Conservation (phyloP, 768 basidiomycete genomes). For the Lenzites betulinus region DNA sequence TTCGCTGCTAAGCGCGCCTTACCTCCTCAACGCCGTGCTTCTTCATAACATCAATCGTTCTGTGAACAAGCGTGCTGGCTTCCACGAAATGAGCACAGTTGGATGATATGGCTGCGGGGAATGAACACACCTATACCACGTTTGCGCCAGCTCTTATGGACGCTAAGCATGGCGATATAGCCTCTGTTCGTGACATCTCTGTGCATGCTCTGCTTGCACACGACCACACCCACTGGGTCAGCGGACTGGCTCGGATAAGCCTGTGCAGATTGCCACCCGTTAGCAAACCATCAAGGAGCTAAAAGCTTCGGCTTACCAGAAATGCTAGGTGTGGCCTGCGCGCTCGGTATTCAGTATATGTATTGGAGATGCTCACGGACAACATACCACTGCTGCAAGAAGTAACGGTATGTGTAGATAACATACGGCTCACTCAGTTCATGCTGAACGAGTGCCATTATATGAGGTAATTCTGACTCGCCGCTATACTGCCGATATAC, state of each 20-base stretch:
- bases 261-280: conserved; percentile 37
- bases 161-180: conserved; percentile 98
- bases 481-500: conserved; percentile 74
- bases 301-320: conserved; percentile 48
- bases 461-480: conserved; percentile 76
- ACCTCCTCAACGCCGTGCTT: conserved; percentile 85
- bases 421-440: conserved; percentile 97
- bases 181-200: conserved; percentile 75
- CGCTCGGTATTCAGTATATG: conserved; percentile 29
- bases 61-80: conserved; percentile 86
- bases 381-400: conserved; percentile 82
- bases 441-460: conserved; percentile 86
- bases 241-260: conserved; percentile 57
- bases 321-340: conserved; percentile 88
- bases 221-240: conserved; percentile 85
- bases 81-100: conserved; percentile 34
- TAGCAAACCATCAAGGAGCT: conserved; percentile 22
- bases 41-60: conserved; percentile 86
- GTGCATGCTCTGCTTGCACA: conserved; percentile 97
- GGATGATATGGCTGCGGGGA: conserved; percentile 13
- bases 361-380: conserved; percentile 40
- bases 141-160: conserved; percentile 80
- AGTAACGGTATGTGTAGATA: conserved; percentile 95
- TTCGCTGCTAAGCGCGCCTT: background rate
- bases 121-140: conserved; percentile 78